Conservation (phyloP, 192 early-diverging fungal genomes). For the Rhizophagus prolifer region DNA sequence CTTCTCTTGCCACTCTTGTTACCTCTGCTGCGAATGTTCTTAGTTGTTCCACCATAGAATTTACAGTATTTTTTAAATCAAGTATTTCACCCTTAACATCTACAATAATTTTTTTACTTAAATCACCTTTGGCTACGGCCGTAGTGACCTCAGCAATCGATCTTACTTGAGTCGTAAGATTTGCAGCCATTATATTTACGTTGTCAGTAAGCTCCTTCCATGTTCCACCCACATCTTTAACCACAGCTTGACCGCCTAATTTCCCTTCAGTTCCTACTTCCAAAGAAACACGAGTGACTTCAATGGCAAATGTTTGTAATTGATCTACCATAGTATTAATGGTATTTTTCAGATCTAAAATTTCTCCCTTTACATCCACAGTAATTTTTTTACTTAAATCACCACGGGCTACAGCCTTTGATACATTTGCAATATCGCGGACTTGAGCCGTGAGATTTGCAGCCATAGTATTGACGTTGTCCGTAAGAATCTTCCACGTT, state of each 20-base stretch:
- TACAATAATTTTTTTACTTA: slow-evolving; percentile 59
- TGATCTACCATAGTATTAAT: slow-evolving; percentile 72
- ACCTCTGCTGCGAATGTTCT: slow-evolving; percentile 63
- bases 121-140: slow-evolving; percentile 69
- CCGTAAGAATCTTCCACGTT: slow-evolving; percentile 63
- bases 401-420: slow-evolving; percentile 55
- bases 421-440: slow-evolving; percentile 60
- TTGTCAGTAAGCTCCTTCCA: slow-evolving; percentile 75
- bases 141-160: slow-evolving; percentile 66
- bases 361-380: slow-evolving; percentile 55
- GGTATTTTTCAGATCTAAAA: slow-evolving; percentile 55
- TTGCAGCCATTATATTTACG: slow-evolving; percentile 71
- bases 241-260: slow-evolving; percentile 69
- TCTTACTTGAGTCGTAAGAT: slow-evolving; percentile 69
- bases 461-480: slow-evolving; percentile 70
- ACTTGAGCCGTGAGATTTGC: slow-evolving; percentile 54
- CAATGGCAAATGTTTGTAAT: slow-evolving; percentile 61
- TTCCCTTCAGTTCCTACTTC: slow-evolving; percentile 73
- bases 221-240: slow-evolving; percentile 60
- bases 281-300: slow-evolving; percentile 66
- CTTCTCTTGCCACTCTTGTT: slow-evolving; percentile 60
- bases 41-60: slow-evolving; percentile 68
- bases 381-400: slow-evolving; percentile 57
- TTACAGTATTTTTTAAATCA: slow-evolving; percentile 61
- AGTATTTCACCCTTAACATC: slow-evolving; percentile 60